phyloP scores from a whole-genome alignment of 2,329 filamentous ascomycete species.

The Trichoderma sp. region DNA sequence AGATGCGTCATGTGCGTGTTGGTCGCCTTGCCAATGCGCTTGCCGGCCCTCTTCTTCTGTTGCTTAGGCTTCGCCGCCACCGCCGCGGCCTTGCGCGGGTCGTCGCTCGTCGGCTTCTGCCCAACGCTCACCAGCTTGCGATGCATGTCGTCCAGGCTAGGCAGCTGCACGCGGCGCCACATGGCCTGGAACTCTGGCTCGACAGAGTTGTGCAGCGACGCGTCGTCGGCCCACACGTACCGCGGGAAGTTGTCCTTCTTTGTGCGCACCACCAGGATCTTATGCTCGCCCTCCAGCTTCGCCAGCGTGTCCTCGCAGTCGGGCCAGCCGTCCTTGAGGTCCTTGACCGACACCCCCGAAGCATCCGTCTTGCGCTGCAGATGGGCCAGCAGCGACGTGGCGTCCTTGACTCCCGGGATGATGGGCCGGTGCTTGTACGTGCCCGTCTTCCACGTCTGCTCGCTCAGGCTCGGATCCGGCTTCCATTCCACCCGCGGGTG shows the following conservation, averaged over 20 bases:
- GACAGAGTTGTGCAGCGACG: conserved; percentile 71
- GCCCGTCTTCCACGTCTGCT: conserved; percentile 66
- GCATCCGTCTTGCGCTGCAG: conserved; percentile 81
- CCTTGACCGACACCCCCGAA: conserved; percentile 78
- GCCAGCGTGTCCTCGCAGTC: conserved; percentile 78
- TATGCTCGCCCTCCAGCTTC: conserved; percentile 73
- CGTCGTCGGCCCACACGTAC: conserved; percentile 87
- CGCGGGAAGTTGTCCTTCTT: conserved; percentile 89
- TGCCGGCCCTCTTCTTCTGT: conserved; percentile 67
- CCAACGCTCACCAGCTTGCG: conserved; percentile 74
- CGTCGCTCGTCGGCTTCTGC: conserved; percentile 81
- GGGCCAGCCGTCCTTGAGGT: conserved; percentile 95
- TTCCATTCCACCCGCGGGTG: conserved; percentile 62
- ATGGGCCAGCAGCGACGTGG: conserved; percentile 74
- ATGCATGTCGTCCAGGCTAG: conserved; percentile 73
- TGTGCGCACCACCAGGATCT: conserved; percentile 81
- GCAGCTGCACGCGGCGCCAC: conserved; percentile 81
- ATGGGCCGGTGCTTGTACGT: conserved; percentile 83
- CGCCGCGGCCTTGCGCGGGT: conserved; percentile 55
- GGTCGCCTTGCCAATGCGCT: conserved; percentile 76
- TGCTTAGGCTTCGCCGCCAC: conserved; percentile 64
- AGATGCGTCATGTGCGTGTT: conserved; percentile 86
- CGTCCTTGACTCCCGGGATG: conserved; percentile 75
- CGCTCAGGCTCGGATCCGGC: conserved; percentile 60
- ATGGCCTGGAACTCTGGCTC: conserved; percentile 81